A percentile compares a stretch with the other conserved stretches of the same genome.
Conservation (phyloP, 2,329 filamentous ascomycete species). For the Macrophomina pseudophaseolina region DNA sequence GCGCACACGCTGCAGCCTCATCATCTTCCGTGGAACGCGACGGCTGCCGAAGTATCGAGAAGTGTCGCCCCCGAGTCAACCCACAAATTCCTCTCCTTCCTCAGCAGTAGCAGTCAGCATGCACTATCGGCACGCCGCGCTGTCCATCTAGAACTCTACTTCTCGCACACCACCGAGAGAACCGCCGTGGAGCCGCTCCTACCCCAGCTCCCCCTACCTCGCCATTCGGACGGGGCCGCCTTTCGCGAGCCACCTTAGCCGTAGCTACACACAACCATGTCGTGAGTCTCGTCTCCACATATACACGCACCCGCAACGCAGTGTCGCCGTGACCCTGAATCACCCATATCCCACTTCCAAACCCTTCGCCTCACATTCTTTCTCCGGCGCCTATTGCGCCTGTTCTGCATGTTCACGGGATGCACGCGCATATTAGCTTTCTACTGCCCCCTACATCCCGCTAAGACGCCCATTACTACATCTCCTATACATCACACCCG, state of each 20-base stretch:
- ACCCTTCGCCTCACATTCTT: neutral
- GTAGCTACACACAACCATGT: constrained; percentile 21
- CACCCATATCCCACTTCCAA: neutral
- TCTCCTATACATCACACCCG: constrained; percentile 17
- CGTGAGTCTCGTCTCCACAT: constrained; percentile 22
- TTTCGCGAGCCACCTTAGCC: neutral
- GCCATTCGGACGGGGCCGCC: constrained; percentile 16
- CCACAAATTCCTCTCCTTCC: neutral
- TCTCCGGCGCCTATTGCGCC: constrained; percentile 9
- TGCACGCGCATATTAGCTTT: constrained; percentile 5
- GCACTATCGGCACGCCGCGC: constrained; percentile 12
- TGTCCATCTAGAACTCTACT: constrained; percentile 17
- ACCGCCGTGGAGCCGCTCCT: constrained; percentile 18
- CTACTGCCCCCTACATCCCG: neutral
- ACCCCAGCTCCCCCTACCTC: neutral
- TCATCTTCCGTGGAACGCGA: constrained; percentile 21
- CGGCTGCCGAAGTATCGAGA: constrained; percentile 21
- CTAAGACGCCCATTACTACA: constrained; percentile 3
- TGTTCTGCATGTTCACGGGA: neutral
- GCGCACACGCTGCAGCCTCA: constrained; percentile 25
- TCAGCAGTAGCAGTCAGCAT: neutral
- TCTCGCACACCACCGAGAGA: constrained; percentile 11
- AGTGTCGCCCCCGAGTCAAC: constrained; percentile 19
- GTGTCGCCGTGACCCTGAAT: constrained; percentile 14
- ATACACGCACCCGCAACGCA: neutral